Percentiles rank a stretch among this genome's conserved stretches.
phyloP scores from a whole-genome alignment of 1,139 yeast genomes.

The Candida labiduridarum region DNA sequence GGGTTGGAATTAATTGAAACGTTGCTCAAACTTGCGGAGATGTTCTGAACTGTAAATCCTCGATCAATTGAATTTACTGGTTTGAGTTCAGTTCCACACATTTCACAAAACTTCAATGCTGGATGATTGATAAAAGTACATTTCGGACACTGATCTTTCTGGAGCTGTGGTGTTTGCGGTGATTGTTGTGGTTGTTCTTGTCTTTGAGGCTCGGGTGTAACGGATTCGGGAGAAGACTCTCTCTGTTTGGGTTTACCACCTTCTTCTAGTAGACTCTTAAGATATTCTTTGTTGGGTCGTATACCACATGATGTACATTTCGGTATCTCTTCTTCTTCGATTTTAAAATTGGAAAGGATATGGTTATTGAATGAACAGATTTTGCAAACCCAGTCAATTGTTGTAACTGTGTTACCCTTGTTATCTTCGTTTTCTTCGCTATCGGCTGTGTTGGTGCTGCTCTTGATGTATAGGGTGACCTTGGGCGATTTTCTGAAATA shows the following conservation, averaged over 20 bases:
- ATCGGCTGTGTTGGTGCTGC: neutral
- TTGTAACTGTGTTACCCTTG: conserved; percentile 10
- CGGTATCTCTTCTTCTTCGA: conserved; percentile 44
- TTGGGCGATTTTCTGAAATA: conserved; percentile 83
- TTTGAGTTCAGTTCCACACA: conserved; percentile 71
- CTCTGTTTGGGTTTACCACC: neutral
- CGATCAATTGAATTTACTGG: conserved; percentile 17
- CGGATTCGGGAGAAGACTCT: conserved; percentile 7
- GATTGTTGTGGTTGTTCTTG: neutral
- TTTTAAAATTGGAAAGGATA: conserved; percentile 35
- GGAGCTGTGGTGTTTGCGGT: neutral
- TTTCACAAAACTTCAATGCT: conserved; percentile 74
- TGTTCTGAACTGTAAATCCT: conserved; percentile 9
- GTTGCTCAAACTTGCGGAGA: conserved; percentile 12
- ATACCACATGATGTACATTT: conserved; percentile 82
- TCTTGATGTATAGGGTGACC: conserved; percentile 42
- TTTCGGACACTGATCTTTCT: conserved; percentile 61
- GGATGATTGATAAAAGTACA: conserved; percentile 91
- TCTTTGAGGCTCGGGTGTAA: conserved; percentile 8
- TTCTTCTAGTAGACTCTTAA: conserved; percentile 8
- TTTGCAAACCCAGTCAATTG: conserved; percentile 75
- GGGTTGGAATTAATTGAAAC: conserved; percentile 16
- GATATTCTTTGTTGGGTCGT: conserved; percentile 22
- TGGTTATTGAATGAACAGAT: conserved; percentile 77
- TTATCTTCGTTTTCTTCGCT: neutral